Evolutionary conservation across 2,329 filamentous ascomycete genomes (phyloP).

Genomic region (Pyrenophora tritici-repentis): DNA sequence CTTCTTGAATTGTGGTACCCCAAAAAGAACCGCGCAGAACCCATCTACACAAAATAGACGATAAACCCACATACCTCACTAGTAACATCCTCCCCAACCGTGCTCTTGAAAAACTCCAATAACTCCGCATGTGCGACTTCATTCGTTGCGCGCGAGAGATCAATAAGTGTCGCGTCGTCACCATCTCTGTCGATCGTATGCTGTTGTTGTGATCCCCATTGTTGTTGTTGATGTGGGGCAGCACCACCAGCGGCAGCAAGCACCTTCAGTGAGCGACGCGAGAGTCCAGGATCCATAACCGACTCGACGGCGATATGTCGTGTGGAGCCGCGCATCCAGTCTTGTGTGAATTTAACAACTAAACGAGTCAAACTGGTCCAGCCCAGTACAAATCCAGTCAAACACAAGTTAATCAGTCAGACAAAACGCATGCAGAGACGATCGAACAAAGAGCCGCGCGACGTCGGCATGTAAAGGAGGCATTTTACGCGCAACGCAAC

Average conservation of each 20-base stretch:
- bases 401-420: neutral
- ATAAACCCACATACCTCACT: conserved; percentile 12
- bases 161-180: conserved; percentile 13
- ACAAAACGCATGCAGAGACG: neutral
- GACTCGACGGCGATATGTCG: conserved; percentile 2
- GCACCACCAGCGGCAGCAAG: conserved; percentile 19
- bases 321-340: conserved; percentile 5
- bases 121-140: conserved; percentile 35
- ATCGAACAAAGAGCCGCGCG: no score
- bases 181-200: conserved; percentile 1
- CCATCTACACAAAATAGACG: no score
- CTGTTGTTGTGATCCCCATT: neutral
- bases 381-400: no score
- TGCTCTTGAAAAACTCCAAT: conserved; percentile 36
- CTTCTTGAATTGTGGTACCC: no score
- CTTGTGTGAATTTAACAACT: no score
- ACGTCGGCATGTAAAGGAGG: no score
- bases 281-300: conserved; percentile 36
- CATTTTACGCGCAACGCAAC: neutral
- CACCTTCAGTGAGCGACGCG: conserved; percentile 25
- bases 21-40: no score
- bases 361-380: no score
- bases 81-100: conserved; percentile 26
- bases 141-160: conserved; percentile 36
- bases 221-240: conserved; percentile 12